Conservation (phyloP, 805 yeast genomes). For the Wickerhamomyces canadensis region DNA sequence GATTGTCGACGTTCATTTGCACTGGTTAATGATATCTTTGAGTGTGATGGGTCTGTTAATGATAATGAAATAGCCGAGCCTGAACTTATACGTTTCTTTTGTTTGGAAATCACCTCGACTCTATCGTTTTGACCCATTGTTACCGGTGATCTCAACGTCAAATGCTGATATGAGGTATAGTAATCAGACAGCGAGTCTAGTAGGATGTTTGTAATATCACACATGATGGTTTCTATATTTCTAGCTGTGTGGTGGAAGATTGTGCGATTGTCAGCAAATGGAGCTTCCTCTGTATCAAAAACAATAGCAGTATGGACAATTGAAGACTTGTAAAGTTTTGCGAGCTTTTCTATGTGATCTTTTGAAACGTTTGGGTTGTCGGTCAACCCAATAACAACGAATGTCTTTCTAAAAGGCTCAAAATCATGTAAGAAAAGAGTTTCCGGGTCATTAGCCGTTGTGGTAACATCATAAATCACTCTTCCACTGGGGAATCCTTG, state of each 20-base stretch:
- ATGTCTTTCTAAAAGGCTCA: constrained; percentile 81
- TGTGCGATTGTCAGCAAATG: constrained; percentile 1
- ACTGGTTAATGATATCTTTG: constrained; percentile 28
- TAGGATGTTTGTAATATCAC: constrained; percentile 66
- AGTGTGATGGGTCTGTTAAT: constrained; percentile 28
- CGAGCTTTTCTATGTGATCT: constrained; percentile 34
- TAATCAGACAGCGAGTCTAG: constrained; percentile 59
- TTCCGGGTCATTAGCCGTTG: constrained; percentile 44
- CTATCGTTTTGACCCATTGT: constrained; percentile 49
- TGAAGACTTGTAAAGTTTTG: constrained; percentile 42
- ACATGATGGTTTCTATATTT: constrained; percentile 56
- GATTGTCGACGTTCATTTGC: constrained; percentile 32
- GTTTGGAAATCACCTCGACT: constrained; percentile 29
- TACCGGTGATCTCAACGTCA: constrained; percentile 80
- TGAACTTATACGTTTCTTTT: constrained; percentile 35
- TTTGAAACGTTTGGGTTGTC: constrained; percentile 18
- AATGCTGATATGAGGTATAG: constrained; percentile 70
- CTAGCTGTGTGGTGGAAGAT: constrained; percentile 12
- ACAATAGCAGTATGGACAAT: constrained; percentile 50
- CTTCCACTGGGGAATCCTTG: constrained; percentile 80
- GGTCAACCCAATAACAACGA: constrained; percentile 50
- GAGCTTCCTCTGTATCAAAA: constrained; percentile 30
- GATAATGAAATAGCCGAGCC: constrained; percentile 20
- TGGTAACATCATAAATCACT: constrained; percentile 51
- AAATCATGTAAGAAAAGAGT: constrained; percentile 73